Evolutionary conservation across 257 asterid species (phyloP), one percentile per base, ranked within the genome.

Genomic region (Fraxinus americana): DNA sequence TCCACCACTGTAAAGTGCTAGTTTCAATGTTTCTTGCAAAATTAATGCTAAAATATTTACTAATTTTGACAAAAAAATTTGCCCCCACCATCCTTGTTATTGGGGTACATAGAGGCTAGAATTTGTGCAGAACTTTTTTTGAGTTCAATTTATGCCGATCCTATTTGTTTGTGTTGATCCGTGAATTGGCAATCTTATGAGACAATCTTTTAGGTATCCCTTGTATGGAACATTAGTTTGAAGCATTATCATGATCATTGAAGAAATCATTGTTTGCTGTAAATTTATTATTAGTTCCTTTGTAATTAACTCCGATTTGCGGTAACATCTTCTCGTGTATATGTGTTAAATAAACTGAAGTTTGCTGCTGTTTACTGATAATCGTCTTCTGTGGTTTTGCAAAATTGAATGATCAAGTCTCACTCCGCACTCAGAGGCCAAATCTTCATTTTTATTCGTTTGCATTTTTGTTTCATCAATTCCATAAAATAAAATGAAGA

Each of bases 181-280:
- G 10, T 57, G 66, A 57, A 57, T 57, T 17, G 66, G 66, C 29
- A 57, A 57, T 21, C 4, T 5, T 5, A 7, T 2, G 25, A 57
- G 66, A 57, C 12, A 57, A 9, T 57, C 7, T 19, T 57, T 27
- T 57, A 14, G 66, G 4, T 57, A 57, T 17, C 25, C 66, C 29
- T 43, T 11, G 52, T 21, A 21, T 57, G 66, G 23, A 17, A 21
- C 66, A 57, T 57, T 57, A 19, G 25, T n/a, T 17, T 57, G 66
- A 57, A 57, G 66, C 66, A 57, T 57, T n/a, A 57, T 57, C 66
- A 57, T 57, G 7, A 57, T 57, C 66, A 57, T 57, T 57, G 5
- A 57, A 57, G 66, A 43, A 43, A 43, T 43, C 17, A 43, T 43
- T 43, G 45, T 13, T 43, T 43, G 17, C 52, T 43, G 52, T 43